Evolutionary conservation across 495 filamentous ascomycete genomes (phyloP).

Genomic region (Daldinia bambusicola): DNA sequence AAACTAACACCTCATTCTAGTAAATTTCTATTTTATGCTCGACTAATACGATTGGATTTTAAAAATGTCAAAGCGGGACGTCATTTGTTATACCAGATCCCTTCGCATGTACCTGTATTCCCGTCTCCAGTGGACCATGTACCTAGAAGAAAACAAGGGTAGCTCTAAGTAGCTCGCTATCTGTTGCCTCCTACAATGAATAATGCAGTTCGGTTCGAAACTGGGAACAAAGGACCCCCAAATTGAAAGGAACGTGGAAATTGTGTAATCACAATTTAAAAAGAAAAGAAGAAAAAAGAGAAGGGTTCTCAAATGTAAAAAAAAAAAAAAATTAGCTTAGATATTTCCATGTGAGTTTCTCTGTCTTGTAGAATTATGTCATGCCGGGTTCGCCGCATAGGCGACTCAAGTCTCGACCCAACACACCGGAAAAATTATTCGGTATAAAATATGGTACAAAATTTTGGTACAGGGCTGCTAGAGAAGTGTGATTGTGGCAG

Average conservation of each 20-base stretch:
- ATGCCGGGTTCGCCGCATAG: slow-evolving; percentile 37
- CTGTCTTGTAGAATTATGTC: slow-evolving; percentile 30
- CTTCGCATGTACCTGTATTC: slow-evolving; percentile 7
- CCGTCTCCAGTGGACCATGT: slow-evolving; percentile 38
- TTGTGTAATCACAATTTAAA: neutral
- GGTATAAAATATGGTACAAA: neutral
- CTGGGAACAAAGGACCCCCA: slow-evolving; percentile 2
- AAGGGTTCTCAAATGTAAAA: no score
- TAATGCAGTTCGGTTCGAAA: neutral
- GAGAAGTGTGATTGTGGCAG: slow-evolving; percentile 23
- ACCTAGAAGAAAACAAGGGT: slow-evolving; percentile 1
- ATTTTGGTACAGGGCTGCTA: slow-evolving; percentile 5
- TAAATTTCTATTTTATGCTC: neutral
- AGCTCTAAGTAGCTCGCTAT: neutral
- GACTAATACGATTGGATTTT: neutral
- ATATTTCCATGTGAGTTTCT: neutral
- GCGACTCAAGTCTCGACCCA: slow-evolving; percentile 33
- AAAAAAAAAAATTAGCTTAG: no score
- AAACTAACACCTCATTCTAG: neutral
- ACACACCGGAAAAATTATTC: slow-evolving; percentile 12
- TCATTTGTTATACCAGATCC: neutral
- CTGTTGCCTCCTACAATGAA: neutral
- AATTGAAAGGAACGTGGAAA: slow-evolving; percentile 5
- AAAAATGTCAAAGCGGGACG: neutral
- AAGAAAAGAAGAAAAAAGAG: no score